Base-by-base conservation (phyloP, 2,329 filamentous ascomycete species). In the Exophiala lecanii-corni region DNA sequence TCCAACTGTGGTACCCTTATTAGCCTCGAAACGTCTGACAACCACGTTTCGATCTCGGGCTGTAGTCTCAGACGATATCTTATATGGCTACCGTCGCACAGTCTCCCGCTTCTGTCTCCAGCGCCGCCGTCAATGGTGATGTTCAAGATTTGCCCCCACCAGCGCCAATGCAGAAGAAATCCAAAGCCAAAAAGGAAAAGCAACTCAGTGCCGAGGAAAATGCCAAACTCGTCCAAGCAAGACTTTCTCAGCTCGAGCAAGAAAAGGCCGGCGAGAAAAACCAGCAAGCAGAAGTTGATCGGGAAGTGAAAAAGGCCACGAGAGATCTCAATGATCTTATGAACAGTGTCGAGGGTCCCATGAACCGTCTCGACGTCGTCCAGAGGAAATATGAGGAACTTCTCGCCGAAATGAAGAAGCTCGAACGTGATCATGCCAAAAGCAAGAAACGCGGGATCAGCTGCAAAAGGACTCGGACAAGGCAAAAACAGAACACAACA, bases 391-490 rank as follows among this genome's bases (percentile, higher is more conserved):
- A 92, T 55, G 89, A 86, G 49, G 89, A 97, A 59, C 78, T 97
- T 3, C 73, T 97, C 45, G 83, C 86, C 41, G 89, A 96, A 48
- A 94, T 97, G 88, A 95, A 96, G 67, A 84, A 89, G 43, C 76
- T 94, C 47, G 91, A 98, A 64, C 84, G 89, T 48, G 92, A 98
- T 51, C 89, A 94, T 60, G 78, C 86, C 50, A 97, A 95, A 68
- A 92, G 91, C 58, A 97, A 96, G 74, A 94, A 96, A 66, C 84
- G 89, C 17, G 87, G 86, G 92, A 98, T 62, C 84, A 88, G 59
- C 68, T 98, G 42, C 92, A 98, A 65, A 98, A 97, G 64, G 92
- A 98, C 59, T 94, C 94, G 64, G 92, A 98, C 62, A 82, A 86
- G 55, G 84, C 85, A 44, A 81, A 89, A 57, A 85, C 83, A 35